These are phyloP conservation scores for Meira miltonrushii DNA, from an alignment of 1,284 basidiomycete species.

Conservation along the genomic window DNA sequence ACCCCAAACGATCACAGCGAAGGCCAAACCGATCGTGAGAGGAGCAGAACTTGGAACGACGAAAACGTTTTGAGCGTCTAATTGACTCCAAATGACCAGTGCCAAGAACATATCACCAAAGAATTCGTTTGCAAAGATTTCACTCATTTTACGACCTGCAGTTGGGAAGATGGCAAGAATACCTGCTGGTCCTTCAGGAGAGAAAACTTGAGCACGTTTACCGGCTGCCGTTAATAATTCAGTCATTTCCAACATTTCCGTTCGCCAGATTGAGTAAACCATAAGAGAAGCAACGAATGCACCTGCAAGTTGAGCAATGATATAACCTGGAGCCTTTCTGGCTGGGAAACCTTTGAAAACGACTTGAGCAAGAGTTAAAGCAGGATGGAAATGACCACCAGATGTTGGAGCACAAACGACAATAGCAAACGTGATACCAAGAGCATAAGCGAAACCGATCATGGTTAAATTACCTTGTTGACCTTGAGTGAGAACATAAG, in stretches of 20 bases:
- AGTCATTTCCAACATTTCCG: constrained; percentile 29
- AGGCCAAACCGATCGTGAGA: constrained; percentile 36
- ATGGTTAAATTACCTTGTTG: constrained; percentile 28
- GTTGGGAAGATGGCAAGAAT: constrained; percentile 38
- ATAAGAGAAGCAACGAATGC: constrained; percentile 31
- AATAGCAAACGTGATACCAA: constrained; percentile 35
- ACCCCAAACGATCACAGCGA: constrained; percentile 36
- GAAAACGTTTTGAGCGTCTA: constrained; percentile 38
- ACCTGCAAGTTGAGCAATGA: constrained; percentile 30
- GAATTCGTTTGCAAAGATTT: constrained; percentile 40
- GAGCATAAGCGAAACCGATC: constrained; percentile 36
- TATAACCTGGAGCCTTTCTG: constrained; percentile 35
- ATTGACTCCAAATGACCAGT: constrained; percentile 38
- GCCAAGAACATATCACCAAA: constrained; percentile 31
- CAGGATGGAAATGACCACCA: constrained; percentile 37
- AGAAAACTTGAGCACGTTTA: constrained; percentile 27
- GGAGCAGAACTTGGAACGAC: constrained; percentile 28
- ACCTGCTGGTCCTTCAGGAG: constrained; percentile 33
- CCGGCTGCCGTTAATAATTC: constrained; percentile 21
- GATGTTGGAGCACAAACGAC: constrained; percentile 33
- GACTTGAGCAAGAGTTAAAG: constrained; percentile 34
- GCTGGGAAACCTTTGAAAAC: constrained; percentile 40
- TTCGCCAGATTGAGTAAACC: constrained; percentile 28
- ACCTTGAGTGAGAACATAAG: constrained; percentile 25
- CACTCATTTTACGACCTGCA: constrained; percentile 23